Conservation (phyloP, 352 stramenopile genomes). For the Phytophthora colocasiae region DNA sequence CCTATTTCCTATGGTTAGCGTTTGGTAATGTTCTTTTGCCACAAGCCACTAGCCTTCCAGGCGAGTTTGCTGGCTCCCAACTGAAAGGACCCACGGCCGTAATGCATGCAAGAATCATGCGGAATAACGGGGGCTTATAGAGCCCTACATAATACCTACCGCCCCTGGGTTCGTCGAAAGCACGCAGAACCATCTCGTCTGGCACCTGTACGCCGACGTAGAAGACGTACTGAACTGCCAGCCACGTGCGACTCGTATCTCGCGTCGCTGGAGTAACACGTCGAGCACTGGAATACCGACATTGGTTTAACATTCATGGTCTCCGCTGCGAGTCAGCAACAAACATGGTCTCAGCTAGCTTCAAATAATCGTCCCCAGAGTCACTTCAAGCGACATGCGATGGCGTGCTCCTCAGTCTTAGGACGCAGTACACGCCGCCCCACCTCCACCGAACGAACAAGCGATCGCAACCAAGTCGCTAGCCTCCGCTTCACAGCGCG, state of each 20-base stretch:
- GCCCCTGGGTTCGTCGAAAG: conserved; percentile 31
- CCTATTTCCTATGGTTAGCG: neutral
- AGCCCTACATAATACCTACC: conserved; percentile 11
- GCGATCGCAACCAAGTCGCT: neutral
- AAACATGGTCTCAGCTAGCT: neutral
- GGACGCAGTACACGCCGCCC: neutral
- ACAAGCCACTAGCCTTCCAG: neutral
- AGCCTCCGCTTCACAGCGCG: too few species aligned
- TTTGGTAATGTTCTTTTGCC: conserved; percentile 8
- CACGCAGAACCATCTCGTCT: conserved; percentile 31
- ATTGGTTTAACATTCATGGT: neutral
- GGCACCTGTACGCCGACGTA: conserved; percentile 3
- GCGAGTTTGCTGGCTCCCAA: conserved; percentile 22
- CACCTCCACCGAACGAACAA: conserved; percentile 12
- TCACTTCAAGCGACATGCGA: conserved; percentile 8
- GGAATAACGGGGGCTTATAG: conserved; percentile 37
- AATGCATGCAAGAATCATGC: conserved; percentile 34
- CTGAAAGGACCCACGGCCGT: conserved; percentile 34
- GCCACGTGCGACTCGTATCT: neutral
- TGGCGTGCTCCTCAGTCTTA: conserved; percentile 2
- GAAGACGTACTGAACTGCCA: conserved; percentile 23
- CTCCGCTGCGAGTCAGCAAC: neutral
- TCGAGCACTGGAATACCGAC: conserved; percentile 6
- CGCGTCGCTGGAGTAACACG: neutral
- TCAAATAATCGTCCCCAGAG: neutral